phyloP scores from a whole-genome alignment of 139 green algal species.

The Edaphochlamys debaryana region DNA sequence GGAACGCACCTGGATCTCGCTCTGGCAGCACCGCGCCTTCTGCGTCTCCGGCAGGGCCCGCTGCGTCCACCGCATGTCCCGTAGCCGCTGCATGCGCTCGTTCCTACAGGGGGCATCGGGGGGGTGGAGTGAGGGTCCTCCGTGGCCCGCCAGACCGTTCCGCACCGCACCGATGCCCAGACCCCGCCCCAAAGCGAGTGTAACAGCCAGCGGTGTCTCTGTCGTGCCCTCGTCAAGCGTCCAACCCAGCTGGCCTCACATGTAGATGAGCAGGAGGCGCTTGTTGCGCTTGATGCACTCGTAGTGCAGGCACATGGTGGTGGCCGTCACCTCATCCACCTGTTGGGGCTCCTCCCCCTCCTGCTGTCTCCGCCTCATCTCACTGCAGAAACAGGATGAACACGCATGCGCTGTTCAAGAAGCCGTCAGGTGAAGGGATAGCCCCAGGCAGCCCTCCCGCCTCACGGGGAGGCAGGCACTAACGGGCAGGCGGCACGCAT shows the following conservation, averaged over 20 bases:
- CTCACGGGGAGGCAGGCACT: too few species aligned
- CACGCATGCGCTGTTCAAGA: too few species aligned
- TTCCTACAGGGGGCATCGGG: slow-evolving; percentile 30
- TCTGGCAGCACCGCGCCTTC: slow-evolving; percentile 32
- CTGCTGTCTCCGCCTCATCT: slow-evolving; percentile 21
- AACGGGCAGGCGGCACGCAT: background rate
- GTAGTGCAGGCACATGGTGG: slow-evolving; percentile 42
- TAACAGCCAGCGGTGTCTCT: too few species aligned
- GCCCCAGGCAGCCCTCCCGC: too few species aligned
- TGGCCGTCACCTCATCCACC: slow-evolving; percentile 31
- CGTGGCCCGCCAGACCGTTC: too few species aligned
- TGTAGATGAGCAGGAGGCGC: slow-evolving; percentile 50
- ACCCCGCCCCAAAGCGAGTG: too few species aligned
- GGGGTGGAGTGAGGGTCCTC: too few species aligned
- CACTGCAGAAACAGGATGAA: slow-evolving; percentile 8
- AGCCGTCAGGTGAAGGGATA: too few species aligned
- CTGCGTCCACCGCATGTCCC: slow-evolving; percentile 25
- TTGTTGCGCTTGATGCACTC: slow-evolving; percentile 53
- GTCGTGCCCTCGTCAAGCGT: too few species aligned
- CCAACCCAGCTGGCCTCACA: slow-evolving; percentile 27
- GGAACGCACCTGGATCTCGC: slow-evolving; percentile 36
- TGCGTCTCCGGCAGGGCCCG: slow-evolving; percentile 20
- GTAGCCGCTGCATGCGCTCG: slow-evolving; percentile 39
- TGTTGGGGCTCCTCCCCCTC: background rate
- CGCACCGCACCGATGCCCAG: too few species aligned